Evolutionary conservation across 805 yeast species (phyloP).

Genomic region (Saccharomycopsis oosterbeekiorum): DNA sequence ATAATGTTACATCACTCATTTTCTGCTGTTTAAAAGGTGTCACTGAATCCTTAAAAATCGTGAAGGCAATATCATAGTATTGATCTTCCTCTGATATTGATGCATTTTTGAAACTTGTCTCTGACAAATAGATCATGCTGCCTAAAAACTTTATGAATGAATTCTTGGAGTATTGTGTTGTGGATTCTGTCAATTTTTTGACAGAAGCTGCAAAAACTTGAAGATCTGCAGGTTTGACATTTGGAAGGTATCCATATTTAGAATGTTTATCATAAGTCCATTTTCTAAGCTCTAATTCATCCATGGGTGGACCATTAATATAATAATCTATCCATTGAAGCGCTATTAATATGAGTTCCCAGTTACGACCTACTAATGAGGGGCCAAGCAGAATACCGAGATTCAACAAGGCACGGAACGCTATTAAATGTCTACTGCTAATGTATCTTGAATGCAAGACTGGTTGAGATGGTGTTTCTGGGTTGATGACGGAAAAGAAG

Average conservation of each 20-base stretch:
- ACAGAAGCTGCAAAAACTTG: slow-evolving; percentile 45
- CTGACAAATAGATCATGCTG: slow-evolving; percentile 38
- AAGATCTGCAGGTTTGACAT: slow-evolving; percentile 30
- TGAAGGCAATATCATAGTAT: slow-evolving; percentile 1
- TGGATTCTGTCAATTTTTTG: slow-evolving; percentile 52
- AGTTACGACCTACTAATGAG: slow-evolving; percentile 43
- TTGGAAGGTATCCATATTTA: slow-evolving; percentile 22
- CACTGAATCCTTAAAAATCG: slow-evolving; percentile 12
- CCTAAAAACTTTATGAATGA: slow-evolving; percentile 41
- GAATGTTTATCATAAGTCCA: slow-evolving; percentile 16
- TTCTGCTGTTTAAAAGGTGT: slow-evolving; percentile 19
- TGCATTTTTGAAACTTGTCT: slow-evolving; percentile 8
- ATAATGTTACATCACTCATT: neutral
- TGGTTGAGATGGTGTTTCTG: slow-evolving; percentile 10
- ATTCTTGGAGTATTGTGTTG: slow-evolving; percentile 41
- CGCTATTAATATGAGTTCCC: slow-evolving; percentile 55
- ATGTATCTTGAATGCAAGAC: slow-evolving; percentile 34
- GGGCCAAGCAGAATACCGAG: slow-evolving; percentile 79
- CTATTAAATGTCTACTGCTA: slow-evolving; percentile 58
- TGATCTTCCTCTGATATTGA: neutral
- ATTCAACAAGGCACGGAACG: slow-evolving; percentile 70
- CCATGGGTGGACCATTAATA: slow-evolving; percentile 46
- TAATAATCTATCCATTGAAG: slow-evolving; percentile 74
- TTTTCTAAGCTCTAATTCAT: slow-evolving; percentile 27
- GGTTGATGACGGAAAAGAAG: slow-evolving; percentile 14